phyloP scores from a whole-genome alignment of 768 basidiomycete genomes.

The Termitomyces sp. region DNA sequence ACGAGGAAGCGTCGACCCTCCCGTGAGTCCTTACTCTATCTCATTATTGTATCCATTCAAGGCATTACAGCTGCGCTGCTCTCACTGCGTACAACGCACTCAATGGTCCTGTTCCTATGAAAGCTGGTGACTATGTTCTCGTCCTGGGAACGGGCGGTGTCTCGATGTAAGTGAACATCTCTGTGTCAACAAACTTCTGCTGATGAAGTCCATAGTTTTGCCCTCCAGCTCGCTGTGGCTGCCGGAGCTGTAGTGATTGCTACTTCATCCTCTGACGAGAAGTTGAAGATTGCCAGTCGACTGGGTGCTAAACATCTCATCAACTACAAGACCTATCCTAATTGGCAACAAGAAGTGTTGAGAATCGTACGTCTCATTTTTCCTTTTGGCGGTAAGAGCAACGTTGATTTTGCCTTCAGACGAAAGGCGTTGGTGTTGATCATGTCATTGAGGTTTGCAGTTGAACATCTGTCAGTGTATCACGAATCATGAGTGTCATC shows the following conservation, averaged over 20 bases:
- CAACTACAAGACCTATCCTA: conserved; percentile 53
- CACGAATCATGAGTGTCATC: background rate
- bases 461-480: background rate
- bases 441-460: conserved; percentile 32
- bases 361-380: conserved; percentile 30
- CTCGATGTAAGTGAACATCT: conserved; percentile 33
- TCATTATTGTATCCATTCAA: background rate
- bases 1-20: conserved; percentile 61
- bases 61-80: conserved; percentile 41
- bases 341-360: conserved; percentile 52
- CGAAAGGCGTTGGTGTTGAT: conserved; percentile 31
- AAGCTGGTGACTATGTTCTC: conserved; percentile 55
- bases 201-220: conserved; percentile 33
- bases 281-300: conserved; percentile 44
- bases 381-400: background rate
- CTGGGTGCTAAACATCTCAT: conserved; percentile 52
- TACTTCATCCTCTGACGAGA: conserved; percentile 64
- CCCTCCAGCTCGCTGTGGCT: conserved; percentile 54
- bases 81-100: conserved; percentile 63
- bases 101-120: conserved; percentile 40
- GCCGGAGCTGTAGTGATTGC: conserved; percentile 60
- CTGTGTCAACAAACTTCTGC: background rate
- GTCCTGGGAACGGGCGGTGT: conserved; percentile 54
- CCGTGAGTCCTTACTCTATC: conserved; percentile 28
- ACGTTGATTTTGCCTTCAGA: conserved; percentile 21